Conservation (phyloP, 257 asterid genomes). For the Solanum boliviense region DNA sequence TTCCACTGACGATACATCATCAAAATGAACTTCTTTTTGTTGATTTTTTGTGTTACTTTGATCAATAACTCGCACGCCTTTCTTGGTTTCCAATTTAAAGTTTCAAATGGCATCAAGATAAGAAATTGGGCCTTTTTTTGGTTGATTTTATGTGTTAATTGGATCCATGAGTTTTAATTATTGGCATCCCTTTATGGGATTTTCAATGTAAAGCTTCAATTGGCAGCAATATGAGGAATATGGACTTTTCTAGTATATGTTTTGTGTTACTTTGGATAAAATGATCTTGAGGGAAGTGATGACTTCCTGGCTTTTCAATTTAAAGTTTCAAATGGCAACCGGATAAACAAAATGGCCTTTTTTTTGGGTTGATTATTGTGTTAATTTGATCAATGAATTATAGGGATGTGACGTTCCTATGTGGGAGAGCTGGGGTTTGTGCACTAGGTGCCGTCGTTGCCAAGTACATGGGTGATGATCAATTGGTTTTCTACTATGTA, state of each 20-base stretch:
- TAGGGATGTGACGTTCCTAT: slow-evolving; percentile 56
- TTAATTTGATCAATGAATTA: not conserved
- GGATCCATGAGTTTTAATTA: slow-evolving; percentile 21
- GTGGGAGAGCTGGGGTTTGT: slow-evolving; percentile 71
- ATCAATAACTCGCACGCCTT: not conserved
- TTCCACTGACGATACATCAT: not conserved
- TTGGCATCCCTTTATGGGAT: slow-evolving; percentile 41
- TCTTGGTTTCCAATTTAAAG: not conserved
- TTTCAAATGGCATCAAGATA: not conserved
- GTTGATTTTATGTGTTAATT: not conserved
- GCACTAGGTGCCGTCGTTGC: slow-evolving; percentile 77
- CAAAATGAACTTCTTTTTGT: not conserved
- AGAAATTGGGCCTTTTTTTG: not conserved
- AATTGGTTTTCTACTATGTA: slow-evolving; percentile 28
- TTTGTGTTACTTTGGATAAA: not conserved
- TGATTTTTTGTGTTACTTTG: not conserved
- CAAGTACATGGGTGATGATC: slow-evolving; percentile 31
- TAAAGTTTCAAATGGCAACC: not conserved
- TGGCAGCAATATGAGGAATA: not conserved
- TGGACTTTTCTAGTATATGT: not conserved
- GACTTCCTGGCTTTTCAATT: not conserved
- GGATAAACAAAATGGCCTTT: not conserved
- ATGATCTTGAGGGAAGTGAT: not conserved
- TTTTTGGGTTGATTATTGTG: not conserved
- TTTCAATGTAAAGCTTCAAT: not conserved